Conservation (phyloP, 768 basidiomycete species). For the Phaeotremella fagi region DNA sequence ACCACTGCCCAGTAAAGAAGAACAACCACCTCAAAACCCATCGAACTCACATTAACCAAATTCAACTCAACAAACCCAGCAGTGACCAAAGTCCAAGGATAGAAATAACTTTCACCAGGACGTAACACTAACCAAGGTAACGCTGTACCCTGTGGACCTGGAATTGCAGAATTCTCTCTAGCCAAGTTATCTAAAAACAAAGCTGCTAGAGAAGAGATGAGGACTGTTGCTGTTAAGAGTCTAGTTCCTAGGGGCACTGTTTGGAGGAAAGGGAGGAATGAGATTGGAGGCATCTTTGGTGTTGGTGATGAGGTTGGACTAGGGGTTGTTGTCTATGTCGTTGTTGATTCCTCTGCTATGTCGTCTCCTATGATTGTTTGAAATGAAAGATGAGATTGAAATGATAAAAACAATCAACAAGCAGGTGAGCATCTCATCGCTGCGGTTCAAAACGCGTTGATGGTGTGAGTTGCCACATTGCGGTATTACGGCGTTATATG, state of each 20-base stretch:
- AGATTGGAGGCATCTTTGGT: constrained; percentile 41
- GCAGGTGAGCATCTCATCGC: too few species aligned
- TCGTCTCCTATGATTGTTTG: too few species aligned
- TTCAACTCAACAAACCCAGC: constrained; percentile 80
- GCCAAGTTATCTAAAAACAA: constrained; percentile 14
- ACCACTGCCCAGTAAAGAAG: not conserved
- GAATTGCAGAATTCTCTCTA: constrained; percentile 10
- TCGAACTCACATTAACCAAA: constrained; percentile 67
- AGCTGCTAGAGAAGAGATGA: constrained; percentile 25
- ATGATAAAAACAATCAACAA: too few species aligned
- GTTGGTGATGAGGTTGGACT: too few species aligned
- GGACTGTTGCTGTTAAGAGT: constrained; percentile 31
- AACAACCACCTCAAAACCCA: not conserved
- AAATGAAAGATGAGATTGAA: too few species aligned
- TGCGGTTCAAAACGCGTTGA: too few species aligned
- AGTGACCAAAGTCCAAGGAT: constrained; percentile 92
- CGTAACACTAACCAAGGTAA: constrained; percentile 70
- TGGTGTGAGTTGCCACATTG: too few species aligned
- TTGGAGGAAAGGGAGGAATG: constrained; percentile 48
- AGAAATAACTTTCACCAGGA: constrained; percentile 73
- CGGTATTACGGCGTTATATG: too few species aligned
- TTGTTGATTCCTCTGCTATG: too few species aligned
- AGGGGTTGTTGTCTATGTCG: too few species aligned
- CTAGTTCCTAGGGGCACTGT: constrained; percentile 42
- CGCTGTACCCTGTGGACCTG: constrained; percentile 9